Evolutionary conservation across 1,284 basidiomycete genomes (phyloP), one percentile per base, ranked within the genome.

Genomic region (Tremellales sp.): DNA sequence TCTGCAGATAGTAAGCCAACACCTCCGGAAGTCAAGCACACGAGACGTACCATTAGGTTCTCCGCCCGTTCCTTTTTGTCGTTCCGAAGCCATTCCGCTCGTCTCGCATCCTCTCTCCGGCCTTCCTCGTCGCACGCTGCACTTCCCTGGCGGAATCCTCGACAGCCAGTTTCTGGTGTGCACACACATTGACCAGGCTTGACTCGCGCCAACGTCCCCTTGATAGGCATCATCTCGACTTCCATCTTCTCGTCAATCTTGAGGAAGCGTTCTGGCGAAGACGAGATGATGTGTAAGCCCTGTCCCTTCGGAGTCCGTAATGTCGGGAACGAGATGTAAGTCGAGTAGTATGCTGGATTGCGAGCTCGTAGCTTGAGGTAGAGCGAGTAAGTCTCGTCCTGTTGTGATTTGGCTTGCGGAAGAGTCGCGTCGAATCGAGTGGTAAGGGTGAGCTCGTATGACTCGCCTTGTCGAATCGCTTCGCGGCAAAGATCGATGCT

Each of bases 361-460:
- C 80, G 78, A 21, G 76, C 69, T 8, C 89, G 84, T 29, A 94
- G 79, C 24, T 74, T 75, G 76, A 81, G 51, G 67, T 78, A 69
- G 52, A 72, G 50, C 52, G 64, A 27, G 59, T 68, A 63, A 43
- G 65, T 58, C 49, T 66, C 53, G 6, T 40, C 39, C 21, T 40
- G 39, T 6, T 21, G 13, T n/a, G 15, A n/a, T 4, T 64, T 7
- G 4, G 35, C 8, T 10, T 45, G 15, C 24, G 46, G 21, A 23
- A 48, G 39, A 23, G 21, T 33, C 0, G 77, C 68, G 4, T 66
- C 53, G 61, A 81, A 81, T 10, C 81, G 82, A 1, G 88, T 93
- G 0, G 93, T 97, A 36, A 97, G 78, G 63, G 94, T 97, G 19
- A 97, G 80, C 67, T 97, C 93, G 73, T 97, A 97, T n/a, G 89